phyloP scores from a whole-genome alignment of 768 basidiomycete species.

The Termitomyces sp. region DNA sequence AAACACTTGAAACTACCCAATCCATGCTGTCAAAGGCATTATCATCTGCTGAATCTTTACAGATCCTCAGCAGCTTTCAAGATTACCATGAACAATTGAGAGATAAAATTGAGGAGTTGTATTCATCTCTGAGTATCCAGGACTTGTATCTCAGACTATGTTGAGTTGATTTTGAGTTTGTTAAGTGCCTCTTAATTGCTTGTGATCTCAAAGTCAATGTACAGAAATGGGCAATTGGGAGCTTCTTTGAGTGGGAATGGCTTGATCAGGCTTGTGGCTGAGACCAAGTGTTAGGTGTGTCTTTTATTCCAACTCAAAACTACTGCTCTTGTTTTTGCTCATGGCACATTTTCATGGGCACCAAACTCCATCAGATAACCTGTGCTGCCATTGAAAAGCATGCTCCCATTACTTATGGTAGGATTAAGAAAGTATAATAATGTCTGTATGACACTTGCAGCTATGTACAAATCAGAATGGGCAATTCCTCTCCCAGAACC shows the following conservation, averaged over 20 bases:
- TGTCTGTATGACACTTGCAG: slow-evolving; percentile 19
- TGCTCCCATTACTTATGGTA: slow-evolving; percentile 20
- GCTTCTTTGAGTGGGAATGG: not conserved
- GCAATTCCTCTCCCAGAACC: too few species aligned
- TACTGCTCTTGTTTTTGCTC: too few species aligned
- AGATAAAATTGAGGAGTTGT: not conserved
- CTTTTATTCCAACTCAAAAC: too few species aligned
- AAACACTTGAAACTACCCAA: not conserved
- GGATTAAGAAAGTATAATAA: slow-evolving; percentile 24
- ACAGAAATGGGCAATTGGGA: not conserved
- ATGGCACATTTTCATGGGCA: too few species aligned
- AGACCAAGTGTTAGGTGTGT: not conserved
- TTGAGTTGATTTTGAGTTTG: not conserved
- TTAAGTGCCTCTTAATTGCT: not conserved
- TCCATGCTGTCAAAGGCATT: not conserved
- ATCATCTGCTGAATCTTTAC: not conserved
- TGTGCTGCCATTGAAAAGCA: slow-evolving; percentile 24
- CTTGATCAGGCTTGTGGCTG: not conserved
- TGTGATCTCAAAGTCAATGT: not conserved
- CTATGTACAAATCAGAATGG: slow-evolving; percentile 1
- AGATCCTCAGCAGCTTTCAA: too few species aligned
- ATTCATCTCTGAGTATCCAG: not conserved
- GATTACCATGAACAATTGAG: not conserved
- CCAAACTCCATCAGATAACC: slow-evolving; percentile 17
- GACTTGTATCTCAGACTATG: not conserved